phyloP scores from a whole-genome alignment of 768 basidiomycete genomes.

The Agrocybe praecox region DNA sequence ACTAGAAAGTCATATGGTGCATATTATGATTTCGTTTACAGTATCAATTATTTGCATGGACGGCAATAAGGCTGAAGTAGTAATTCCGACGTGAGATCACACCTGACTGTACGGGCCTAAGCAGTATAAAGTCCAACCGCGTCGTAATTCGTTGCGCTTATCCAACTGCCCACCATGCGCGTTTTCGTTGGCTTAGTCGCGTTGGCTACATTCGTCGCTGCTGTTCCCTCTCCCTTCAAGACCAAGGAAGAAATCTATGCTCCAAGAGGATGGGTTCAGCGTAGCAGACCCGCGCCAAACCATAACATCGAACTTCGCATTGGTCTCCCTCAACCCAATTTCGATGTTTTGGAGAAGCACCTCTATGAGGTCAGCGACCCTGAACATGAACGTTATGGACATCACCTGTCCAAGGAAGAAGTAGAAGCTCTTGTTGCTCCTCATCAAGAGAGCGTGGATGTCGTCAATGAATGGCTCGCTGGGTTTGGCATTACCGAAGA shows the following conservation, averaged over 20 bases:
- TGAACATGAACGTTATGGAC: constrained; percentile 52
- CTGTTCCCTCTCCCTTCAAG: constrained; percentile 19
- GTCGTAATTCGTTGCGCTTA: background rate
- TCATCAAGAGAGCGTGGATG: constrained; percentile 47
- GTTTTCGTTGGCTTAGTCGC: constrained; percentile 14
- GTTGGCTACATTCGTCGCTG: constrained; percentile 19
- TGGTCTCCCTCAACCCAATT: constrained; percentile 56
- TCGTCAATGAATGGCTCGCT: constrained; percentile 64
- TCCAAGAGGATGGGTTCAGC: constrained; percentile 45
- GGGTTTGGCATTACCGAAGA: constrained; percentile 53
- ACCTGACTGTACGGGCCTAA: background rate
- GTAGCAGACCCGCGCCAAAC: constrained; percentile 42
- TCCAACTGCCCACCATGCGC: constrained; percentile 12
- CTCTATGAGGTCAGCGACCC: constrained; percentile 64
- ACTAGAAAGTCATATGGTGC: background rate
- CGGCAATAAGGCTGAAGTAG: constrained; percentile 2
- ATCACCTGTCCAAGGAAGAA: constrained; percentile 64
- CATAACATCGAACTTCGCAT: constrained; percentile 59
- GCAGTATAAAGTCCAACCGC: constrained; percentile 3
- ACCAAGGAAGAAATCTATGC: constrained; percentile 50
- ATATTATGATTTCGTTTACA: background rate
- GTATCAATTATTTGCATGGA: background rate
- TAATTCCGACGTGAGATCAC: constrained; percentile 9
- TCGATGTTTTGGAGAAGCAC: constrained; percentile 49
- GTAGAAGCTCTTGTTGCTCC: constrained; percentile 66